These are phyloP conservation scores for Gloeostereum incarnatum DNA, from an alignment of 768 basidiomycete genomes.

Conservation along the genomic window DNA sequence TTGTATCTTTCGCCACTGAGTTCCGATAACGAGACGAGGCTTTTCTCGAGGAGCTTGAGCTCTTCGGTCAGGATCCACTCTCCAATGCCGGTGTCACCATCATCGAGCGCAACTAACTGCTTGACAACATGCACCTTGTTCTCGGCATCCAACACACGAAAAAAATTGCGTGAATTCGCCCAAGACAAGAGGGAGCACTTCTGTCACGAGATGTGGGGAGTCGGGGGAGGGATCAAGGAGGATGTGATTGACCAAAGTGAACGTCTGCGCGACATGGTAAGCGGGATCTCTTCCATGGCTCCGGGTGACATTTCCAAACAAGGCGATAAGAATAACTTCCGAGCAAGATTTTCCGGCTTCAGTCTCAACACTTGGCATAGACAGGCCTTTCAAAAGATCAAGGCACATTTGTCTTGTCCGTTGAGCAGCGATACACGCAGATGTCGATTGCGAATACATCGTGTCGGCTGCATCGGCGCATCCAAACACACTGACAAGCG, in stretches of 20 bases:
- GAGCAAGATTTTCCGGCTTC: slow-evolving; percentile 30
- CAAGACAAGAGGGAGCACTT: slow-evolving; percentile 49
- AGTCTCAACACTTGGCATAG: slow-evolving; percentile 17
- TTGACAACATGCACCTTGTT: slow-evolving; percentile 43
- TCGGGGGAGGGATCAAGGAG: slow-evolving; percentile 28
- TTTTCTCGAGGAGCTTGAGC: slow-evolving; percentile 36
- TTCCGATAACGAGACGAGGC: slow-evolving; percentile 22
- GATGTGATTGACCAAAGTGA: slow-evolving; percentile 46
- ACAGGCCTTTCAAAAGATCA: slow-evolving; percentile 34
- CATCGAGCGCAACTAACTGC: slow-evolving; percentile 48
- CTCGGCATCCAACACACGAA: slow-evolving; percentile 46
- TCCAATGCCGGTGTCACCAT: slow-evolving; percentile 44
- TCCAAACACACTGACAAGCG: slow-evolving; percentile 45
- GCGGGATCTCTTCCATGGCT: slow-evolving; percentile 43
- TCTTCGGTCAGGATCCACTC: slow-evolving; percentile 69
- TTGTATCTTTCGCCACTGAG: slow-evolving; percentile 22
- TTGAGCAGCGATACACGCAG: slow-evolving; percentile 31
- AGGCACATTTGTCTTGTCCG: slow-evolving; percentile 41
- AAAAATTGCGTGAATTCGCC: slow-evolving; percentile 44
- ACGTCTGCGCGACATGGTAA: slow-evolving; percentile 44
- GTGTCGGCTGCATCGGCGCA: slow-evolving; percentile 39
- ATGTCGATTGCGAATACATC: slow-evolving; percentile 26
- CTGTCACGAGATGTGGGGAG: slow-evolving; percentile 20
- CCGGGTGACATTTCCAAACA: slow-evolving; percentile 40
- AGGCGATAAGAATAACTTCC: slow-evolving; percentile 42